These are phyloP conservation scores for Phytophthora tentaculata DNA, from an alignment of 352 stramenopile species.

Conservation along the genomic window DNA sequence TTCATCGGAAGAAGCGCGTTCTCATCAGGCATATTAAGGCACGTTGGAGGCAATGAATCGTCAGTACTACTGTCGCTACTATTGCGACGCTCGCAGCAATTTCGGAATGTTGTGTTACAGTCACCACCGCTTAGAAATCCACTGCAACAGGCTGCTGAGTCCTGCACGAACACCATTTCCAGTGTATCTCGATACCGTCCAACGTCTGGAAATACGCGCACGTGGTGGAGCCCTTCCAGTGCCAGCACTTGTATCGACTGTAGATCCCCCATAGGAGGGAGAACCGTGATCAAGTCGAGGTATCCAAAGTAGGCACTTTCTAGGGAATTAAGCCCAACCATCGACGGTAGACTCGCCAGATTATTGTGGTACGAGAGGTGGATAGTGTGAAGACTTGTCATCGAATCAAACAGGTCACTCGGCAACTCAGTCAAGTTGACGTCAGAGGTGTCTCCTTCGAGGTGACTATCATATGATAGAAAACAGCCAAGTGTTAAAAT, in stretches of 20 bases:
- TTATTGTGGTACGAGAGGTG: conserved; percentile 30
- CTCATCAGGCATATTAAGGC: conserved; percentile 20
- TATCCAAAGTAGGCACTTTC: conserved; percentile 36
- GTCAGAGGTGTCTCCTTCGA: conserved; percentile 33
- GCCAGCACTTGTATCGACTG: conserved; percentile 26
- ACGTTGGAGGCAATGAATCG: conserved; percentile 11
- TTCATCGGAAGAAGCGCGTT: conserved; percentile 10
- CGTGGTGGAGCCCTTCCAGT: conserved; percentile 20
- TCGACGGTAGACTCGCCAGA: conserved; percentile 20
- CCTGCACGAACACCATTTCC: conserved; percentile 34
- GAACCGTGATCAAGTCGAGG: conserved; percentile 19
- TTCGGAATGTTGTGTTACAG: conserved; percentile 40
- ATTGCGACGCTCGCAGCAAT: conserved; percentile 25
- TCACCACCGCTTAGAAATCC: conserved; percentile 29
- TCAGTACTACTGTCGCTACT: neutral
- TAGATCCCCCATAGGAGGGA: conserved; percentile 20
- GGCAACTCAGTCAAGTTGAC: conserved; percentile 27
- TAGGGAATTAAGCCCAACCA: conserved; percentile 19
- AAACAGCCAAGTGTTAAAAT: neutral
- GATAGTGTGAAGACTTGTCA: conserved; percentile 34
- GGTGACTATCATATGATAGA: conserved; percentile 26
- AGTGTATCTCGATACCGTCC: conserved; percentile 24
- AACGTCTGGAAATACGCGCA: conserved; percentile 27
- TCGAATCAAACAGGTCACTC: conserved; percentile 30
- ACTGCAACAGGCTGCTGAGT: conserved; percentile 33